Evolutionary conservation across 1,139 yeast species (phyloP), one percentile per base, ranked within the genome.

Genomic region (Magnusiomyces suaveolens): DNA sequence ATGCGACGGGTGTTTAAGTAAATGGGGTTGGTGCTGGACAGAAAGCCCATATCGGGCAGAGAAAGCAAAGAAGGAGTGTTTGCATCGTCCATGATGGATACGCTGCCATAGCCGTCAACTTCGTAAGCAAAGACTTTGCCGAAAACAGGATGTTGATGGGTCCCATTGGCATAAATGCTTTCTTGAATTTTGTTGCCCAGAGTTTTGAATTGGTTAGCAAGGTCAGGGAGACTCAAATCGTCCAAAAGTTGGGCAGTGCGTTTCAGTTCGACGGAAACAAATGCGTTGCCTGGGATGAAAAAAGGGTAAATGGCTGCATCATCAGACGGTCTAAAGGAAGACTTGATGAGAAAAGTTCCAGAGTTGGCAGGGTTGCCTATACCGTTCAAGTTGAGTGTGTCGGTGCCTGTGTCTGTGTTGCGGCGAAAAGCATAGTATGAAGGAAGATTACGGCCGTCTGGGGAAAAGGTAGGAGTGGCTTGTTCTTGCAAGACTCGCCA

Each of bases 301-400:
- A 83, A 82, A 67, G 87, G 96, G 54, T 79, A 79, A 24, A 84
- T 80, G 43, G 92, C 82, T 1, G 96, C 89, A 69, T 88, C 96
- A 66, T 88, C 96, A 36, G 94, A 84, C 3, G 96, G 96, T 62
- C 96, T 72, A 66, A 88, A 88, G 0, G 95, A 94, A n/a, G 94
- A 84, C 54, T 95, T 73, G 8, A 88, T 73, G 57, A 88, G 72
- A 0, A 94, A 89, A 0, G 89, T 83, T 47, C 78, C 80, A 53
- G 65, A 77, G 60, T 82, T 83, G 1, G 86, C 92, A 0, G 96
- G 96, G 63, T 87, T 85, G 0, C 96, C 96, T 0, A 78, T 77
- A 0, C 96, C 96, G 0, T 78, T 78, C 52, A 88, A 72, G 3
- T 89, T 83, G 55, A 87, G 75, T 0, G 96, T 88, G 64, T 88